Conservation (phyloP, 2,329 filamentous ascomycete species). For the Cadophora gregata region DNA sequence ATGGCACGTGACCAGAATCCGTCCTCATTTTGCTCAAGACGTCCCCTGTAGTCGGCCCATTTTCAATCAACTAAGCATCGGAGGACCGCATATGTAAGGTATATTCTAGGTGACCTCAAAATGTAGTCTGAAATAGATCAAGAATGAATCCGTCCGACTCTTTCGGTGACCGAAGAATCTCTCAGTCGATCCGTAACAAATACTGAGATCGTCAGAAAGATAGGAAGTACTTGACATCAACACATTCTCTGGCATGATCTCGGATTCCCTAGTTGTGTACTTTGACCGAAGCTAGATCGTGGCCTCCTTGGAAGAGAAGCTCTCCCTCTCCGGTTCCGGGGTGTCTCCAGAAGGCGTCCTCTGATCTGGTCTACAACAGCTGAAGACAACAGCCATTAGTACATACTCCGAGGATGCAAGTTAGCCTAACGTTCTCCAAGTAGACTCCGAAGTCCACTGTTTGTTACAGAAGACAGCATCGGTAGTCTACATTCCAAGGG, state of each 20-base stretch:
- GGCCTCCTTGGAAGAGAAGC: not conserved
- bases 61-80: not conserved
- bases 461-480: not conserved
- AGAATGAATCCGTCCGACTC: not conserved
- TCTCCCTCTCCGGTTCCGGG: not conserved
- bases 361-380: not conserved
- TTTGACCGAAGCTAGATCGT: not conserved
- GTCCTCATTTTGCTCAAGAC: not conserved
- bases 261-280: not conserved
- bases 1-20: slow-evolving; percentile 6
- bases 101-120: not conserved
- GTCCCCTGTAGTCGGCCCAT: not conserved
- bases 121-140: not conserved
- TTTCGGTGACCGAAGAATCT: not conserved
- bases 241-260: not conserved
- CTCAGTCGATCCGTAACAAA: not conserved
- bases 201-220: not conserved
- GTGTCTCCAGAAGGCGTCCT: not conserved
- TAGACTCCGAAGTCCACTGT: not conserved
- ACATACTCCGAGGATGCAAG: not conserved
- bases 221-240: not conserved
- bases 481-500: not conserved
- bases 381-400: not conserved
- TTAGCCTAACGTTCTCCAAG: not conserved
- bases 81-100: not conserved